Conservation (phyloP, 2,329 filamentous ascomycete genomes). For the Fusarium devonianum region DNA sequence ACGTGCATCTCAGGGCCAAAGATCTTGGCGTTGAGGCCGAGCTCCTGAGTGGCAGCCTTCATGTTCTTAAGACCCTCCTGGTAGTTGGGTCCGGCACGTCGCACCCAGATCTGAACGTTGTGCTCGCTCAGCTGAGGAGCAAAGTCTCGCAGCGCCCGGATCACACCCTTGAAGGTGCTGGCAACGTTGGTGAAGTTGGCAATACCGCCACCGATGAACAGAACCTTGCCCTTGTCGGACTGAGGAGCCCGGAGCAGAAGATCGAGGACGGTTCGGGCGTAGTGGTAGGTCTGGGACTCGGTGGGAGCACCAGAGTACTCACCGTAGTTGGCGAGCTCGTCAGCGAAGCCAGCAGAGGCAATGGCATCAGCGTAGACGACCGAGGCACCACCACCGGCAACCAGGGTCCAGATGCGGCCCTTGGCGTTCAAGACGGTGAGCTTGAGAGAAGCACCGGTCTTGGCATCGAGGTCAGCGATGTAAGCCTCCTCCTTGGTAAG, state of each 20-base stretch:
- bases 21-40: constrained; percentile 76
- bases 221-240: constrained; percentile 90
- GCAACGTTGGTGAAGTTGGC: constrained; percentile 99
- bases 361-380: constrained; percentile 99
- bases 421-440: constrained; percentile 91
- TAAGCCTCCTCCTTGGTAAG: constrained; percentile 99
- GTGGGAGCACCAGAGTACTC: constrained; percentile 99
- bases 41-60: constrained; percentile 93
- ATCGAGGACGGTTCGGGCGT: constrained; percentile 94
- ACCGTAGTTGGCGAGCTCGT: constrained; percentile 98
- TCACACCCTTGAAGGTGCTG: constrained; percentile 99
- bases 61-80: constrained; percentile 99
- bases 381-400: constrained; percentile 98
- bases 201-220: constrained; percentile 99
- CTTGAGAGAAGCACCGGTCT: constrained; percentile 99
- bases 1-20: constrained; percentile 90
- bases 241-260: constrained; percentile 93
- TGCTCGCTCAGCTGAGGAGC: constrained; percentile 87
- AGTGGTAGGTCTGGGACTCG: constrained; percentile 99
- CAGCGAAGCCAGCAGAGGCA: constrained; percentile 91
- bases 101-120: constrained; percentile 98
- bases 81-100: constrained; percentile 90
- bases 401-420: constrained; percentile 96
- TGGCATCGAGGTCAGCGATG: constrained; percentile 97
- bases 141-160: constrained; percentile 91